Evolutionary conservation across 148 eudicot genomes (phyloP).

Genomic region (Silene latifolia): DNA sequence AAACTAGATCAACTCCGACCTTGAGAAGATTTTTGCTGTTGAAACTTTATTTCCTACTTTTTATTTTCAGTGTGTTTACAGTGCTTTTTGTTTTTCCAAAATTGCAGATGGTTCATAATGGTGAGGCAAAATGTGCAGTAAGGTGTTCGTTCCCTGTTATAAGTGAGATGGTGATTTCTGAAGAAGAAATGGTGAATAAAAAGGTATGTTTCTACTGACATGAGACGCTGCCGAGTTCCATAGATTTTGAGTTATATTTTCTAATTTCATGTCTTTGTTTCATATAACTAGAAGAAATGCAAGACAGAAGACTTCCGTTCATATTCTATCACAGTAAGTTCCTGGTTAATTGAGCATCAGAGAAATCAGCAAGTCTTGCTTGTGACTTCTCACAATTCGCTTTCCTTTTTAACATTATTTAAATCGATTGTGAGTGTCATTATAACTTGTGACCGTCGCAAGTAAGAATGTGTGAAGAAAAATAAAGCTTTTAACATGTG

Average conservation of each 20-base stretch:
- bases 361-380: background rate
- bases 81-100: background rate
- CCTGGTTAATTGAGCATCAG: background rate
- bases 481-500: too few species aligned
- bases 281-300: conserved; percentile 18
- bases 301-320: conserved; percentile 16
- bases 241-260: background rate
- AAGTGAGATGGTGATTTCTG: conserved; percentile 57
- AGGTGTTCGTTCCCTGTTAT: conserved; percentile 41
- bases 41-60: background rate
- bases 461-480: background rate
- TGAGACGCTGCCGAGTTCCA: background rate
- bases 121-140: conserved; percentile 67
- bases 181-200: conserved; percentile 39
- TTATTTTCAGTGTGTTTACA: background rate
- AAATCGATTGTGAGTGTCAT: too few species aligned
- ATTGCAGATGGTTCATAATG: conserved; percentile 75
- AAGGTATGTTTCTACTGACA: conserved; percentile 29
- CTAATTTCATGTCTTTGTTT: conserved; percentile 15
- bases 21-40: conserved; percentile 1
- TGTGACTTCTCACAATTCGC: too few species aligned
- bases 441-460: background rate
- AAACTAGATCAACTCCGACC: background rate
- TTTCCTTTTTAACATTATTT: too few species aligned
- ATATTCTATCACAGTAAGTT: conserved; percentile 24